phyloP scores from a whole-genome alignment of 1,284 basidiomycete species.

The Bondarzewia mesenterica region DNA sequence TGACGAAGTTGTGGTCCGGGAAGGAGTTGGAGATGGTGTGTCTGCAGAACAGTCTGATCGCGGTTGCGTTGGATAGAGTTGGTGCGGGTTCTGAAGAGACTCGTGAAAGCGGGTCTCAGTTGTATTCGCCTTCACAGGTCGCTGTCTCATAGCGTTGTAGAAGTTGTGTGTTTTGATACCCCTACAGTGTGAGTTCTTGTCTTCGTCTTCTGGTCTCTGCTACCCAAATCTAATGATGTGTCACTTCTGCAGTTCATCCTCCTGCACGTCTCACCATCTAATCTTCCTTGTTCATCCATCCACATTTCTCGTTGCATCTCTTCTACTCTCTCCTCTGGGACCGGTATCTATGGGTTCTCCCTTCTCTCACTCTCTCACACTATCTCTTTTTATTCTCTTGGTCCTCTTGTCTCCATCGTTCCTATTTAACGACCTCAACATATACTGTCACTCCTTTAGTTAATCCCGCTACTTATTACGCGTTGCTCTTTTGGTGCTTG shows the following conservation, averaged over 20 bases:
- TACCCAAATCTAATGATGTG: not conserved
- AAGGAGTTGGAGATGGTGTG: slow-evolving; percentile 63
- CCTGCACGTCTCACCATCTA: not conserved
- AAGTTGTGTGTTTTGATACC: too few species aligned
- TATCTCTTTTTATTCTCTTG: not conserved
- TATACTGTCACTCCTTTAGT: slow-evolving; percentile 3
- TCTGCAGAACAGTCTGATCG: slow-evolving; percentile 64
- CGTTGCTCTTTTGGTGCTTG: not conserved
- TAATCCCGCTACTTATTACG: not conserved
- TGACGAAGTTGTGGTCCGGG: slow-evolving; percentile 53
- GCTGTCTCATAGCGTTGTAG: not conserved
- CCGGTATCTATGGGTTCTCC: not conserved
- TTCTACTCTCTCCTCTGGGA: not conserved
- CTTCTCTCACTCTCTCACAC: not conserved
- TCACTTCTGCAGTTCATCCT: not conserved
- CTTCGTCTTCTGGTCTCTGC: not conserved
- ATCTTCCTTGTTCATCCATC: not conserved
- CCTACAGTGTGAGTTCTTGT: not conserved
- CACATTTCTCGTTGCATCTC: not conserved
- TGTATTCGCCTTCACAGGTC: not conserved
- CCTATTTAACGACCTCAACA: not conserved
- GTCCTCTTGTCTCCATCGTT: not conserved
- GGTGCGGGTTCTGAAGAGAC: slow-evolving; percentile 3
- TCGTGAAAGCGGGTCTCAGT: not conserved
- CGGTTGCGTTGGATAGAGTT: slow-evolving; percentile 16